Evolutionary conservation across 2,329 filamentous ascomycete genomes (phyloP).

Genomic region (Albophoma yamanashiensis): DNA sequence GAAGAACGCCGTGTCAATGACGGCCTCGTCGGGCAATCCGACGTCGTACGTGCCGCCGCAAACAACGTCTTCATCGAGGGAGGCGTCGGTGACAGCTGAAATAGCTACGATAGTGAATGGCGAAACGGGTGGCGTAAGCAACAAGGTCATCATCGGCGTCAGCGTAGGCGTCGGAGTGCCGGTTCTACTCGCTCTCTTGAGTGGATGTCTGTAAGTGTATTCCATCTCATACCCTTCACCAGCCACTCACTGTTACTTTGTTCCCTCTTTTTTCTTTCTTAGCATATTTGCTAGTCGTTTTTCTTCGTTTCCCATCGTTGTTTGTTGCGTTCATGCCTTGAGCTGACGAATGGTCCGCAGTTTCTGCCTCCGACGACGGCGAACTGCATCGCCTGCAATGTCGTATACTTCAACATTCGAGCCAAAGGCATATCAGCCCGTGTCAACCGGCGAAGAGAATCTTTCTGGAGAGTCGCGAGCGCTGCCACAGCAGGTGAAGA

Average conservation of each 20-base stretch:
- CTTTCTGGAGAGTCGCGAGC: too few species aligned
- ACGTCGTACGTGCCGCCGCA: constrained; percentile 29
- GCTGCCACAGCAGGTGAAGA: too few species aligned
- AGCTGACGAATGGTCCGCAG: background rate
- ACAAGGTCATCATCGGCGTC: constrained; percentile 35
- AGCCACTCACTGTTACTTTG: background rate
- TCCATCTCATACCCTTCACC: background rate
- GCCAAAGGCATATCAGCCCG: background rate
- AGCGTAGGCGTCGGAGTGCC: constrained; percentile 34
- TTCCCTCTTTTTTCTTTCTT: too few species aligned
- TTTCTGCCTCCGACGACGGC: background rate
- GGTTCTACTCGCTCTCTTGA: constrained; percentile 20
- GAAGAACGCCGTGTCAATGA: constrained; percentile 14
- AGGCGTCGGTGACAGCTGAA: background rate
- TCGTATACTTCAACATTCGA: background rate
- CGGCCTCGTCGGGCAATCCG: constrained; percentile 26
- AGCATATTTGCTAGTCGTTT: too few species aligned
- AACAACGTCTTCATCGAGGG: constrained; percentile 6
- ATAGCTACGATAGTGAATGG: constrained; percentile 8
- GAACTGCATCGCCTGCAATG: background rate
- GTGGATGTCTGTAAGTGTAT: constrained; percentile 18
- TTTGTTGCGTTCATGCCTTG: background rate
- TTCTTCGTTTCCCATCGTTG: background rate
- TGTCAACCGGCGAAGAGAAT: background rate
- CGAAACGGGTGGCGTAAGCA: constrained; percentile 23